Evolutionary conservation across 2,329 filamentous ascomycete genomes (phyloP).

Genomic region (Epichloe hybrida): DNA sequence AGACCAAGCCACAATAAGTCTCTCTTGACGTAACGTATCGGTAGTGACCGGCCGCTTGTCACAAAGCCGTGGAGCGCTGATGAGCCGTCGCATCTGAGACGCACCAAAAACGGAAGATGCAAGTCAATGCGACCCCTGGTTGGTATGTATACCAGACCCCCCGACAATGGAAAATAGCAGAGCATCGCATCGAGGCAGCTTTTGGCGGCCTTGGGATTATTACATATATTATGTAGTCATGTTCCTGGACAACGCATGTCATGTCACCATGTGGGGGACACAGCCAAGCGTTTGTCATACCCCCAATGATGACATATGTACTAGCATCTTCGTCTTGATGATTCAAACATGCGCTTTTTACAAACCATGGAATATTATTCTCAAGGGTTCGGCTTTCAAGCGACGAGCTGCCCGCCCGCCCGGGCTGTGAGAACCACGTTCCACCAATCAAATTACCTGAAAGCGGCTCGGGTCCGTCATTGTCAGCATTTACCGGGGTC

Average conservation of each 20-base stretch:
- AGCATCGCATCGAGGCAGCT: too few species aligned
- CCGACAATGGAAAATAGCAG: not conserved
- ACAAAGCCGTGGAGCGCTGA: not conserved
- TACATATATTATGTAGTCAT: not conserved
- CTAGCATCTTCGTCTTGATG: not conserved
- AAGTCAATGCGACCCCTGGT: not conserved
- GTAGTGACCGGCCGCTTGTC: conserved; percentile 2
- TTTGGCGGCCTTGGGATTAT: not conserved
- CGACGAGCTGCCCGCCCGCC: not conserved
- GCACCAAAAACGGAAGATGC: not conserved
- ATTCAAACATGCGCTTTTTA: not conserved
- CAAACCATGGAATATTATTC: not conserved
- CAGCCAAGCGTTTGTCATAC: not conserved
- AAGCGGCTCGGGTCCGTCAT: not conserved
- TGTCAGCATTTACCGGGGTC: not conserved
- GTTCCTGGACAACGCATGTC: not conserved
- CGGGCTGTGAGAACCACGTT: not conserved
- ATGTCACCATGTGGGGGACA: too few species aligned
- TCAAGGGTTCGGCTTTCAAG: not conserved
- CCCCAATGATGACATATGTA: not conserved
- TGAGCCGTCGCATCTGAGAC: conserved; percentile 4
- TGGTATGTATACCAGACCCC: not conserved
- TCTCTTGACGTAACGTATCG: conserved; percentile 7
- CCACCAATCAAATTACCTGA: not conserved
- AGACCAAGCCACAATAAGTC: not conserved